Conservation (phyloP, 2,329 filamentous ascomycete species). For the Botryosphaeria dothidea region DNA sequence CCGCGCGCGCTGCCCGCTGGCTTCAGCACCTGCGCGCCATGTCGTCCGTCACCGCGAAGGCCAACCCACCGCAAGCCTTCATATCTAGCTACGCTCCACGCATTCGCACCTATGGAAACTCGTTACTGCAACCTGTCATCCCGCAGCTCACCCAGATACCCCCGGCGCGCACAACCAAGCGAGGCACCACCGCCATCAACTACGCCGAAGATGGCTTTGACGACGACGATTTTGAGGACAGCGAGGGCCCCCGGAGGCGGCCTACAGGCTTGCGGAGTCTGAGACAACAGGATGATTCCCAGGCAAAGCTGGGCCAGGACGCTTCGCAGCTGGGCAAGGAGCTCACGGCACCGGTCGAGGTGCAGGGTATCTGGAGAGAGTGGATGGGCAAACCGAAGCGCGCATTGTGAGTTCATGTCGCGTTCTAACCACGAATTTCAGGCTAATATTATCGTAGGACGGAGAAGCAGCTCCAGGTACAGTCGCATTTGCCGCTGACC, state of each 20-base stretch:
- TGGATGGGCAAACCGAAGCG: conserved; percentile 80
- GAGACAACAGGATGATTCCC: conserved; percentile 64
- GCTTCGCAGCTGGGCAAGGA: conserved; percentile 83
- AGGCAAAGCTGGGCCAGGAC: conserved; percentile 63
- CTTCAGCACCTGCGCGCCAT: conserved; percentile 27
- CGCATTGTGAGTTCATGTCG: conserved; percentile 45
- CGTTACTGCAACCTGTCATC: conserved; percentile 81
- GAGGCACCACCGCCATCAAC: conserved; percentile 94
- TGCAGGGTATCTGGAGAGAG: conserved; percentile 90
- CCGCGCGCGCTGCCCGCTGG: conserved; percentile 27
- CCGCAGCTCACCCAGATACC: conserved; percentile 68
- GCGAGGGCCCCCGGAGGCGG: conserved; percentile 66
- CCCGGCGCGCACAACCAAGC: conserved; percentile 85
- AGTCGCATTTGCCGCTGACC: conserved; percentile 79
- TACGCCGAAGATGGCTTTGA: conserved; percentile 97
- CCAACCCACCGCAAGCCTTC: conserved; percentile 75
- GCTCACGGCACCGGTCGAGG: conserved; percentile 71
- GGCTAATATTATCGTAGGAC: conserved; percentile 37
- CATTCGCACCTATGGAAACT: conserved; percentile 87
- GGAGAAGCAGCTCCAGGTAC: conserved; percentile 62
- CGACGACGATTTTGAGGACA: conserved; percentile 73
- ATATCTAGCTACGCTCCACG: conserved; percentile 90
- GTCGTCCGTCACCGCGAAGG: conserved; percentile 41
- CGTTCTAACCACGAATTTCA: not conserved
- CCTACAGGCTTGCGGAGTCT: conserved; percentile 82